Evolutionary conservation across 2,329 filamentous ascomycete genomes (phyloP).

Genomic region (Helotiales sp.): DNA sequence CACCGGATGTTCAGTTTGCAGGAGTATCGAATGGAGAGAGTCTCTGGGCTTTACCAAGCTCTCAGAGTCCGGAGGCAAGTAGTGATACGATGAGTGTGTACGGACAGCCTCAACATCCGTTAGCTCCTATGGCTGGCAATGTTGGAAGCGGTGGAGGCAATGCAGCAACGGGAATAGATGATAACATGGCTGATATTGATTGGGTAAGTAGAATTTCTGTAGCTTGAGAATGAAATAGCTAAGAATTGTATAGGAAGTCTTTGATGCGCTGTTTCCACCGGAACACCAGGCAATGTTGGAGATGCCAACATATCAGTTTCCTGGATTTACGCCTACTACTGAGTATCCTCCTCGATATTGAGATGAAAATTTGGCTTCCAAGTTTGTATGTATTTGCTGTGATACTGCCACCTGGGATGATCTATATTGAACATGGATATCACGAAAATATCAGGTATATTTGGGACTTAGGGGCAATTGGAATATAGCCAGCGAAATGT

Average conservation of each 20-base stretch:
- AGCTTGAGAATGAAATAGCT: neutral
- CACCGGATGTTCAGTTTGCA: conserved; percentile 39
- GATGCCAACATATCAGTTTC: conserved; percentile 5
- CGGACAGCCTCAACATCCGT: conserved; percentile 7
- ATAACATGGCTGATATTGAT: conserved; percentile 57
- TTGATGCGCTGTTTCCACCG: conserved; percentile 35
- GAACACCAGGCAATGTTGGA: conserved; percentile 20
- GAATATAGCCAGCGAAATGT: neutral
- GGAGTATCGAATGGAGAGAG: conserved; percentile 50
- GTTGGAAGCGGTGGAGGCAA: neutral
- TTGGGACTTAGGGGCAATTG: too few species aligned
- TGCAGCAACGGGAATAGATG: conserved; percentile 13
- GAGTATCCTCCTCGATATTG: too few species aligned
- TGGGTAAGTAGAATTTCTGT: conserved; percentile 53
- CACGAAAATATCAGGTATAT: too few species aligned
- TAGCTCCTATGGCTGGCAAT: neutral
- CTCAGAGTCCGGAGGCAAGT: conserved; percentile 44
- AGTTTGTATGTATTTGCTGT: too few species aligned
- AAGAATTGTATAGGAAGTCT: conserved; percentile 26
- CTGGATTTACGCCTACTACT: neutral
- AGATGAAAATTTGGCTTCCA: too few species aligned
- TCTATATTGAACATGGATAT: too few species aligned
- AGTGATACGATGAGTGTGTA: conserved; percentile 42
- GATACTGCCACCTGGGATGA: too few species aligned
- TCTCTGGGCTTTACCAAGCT: conserved; percentile 43